Conservation (phyloP, 2,329 filamentous ascomycete species). For the Ceratocystis albifundus region DNA sequence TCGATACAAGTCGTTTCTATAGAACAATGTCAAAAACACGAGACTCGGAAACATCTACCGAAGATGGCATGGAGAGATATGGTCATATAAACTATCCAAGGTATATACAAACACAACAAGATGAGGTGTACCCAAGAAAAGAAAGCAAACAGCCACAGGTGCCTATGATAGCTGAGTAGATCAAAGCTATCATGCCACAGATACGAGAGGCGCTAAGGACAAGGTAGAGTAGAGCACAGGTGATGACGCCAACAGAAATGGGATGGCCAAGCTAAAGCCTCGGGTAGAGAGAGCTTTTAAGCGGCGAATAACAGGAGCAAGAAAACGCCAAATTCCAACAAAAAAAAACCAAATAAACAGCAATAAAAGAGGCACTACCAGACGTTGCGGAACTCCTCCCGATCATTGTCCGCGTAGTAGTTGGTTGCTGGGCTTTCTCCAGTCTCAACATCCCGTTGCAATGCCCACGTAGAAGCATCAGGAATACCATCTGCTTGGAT, state of each 20-base stretch:
- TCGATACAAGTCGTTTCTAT: slow-evolving; percentile 4
- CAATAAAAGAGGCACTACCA: slow-evolving; percentile 29
- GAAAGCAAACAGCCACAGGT: not conserved
- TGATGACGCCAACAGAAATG: not conserved
- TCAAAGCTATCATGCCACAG: not conserved
- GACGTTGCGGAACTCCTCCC: slow-evolving; percentile 39
- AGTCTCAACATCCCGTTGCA: not conserved
- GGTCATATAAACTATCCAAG: not conserved
- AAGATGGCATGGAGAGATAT: not conserved
- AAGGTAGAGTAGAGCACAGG: not conserved
- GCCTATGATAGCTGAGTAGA: not conserved
- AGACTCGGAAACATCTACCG: not conserved
- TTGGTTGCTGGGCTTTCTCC: not conserved
- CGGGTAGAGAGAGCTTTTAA: not conserved
- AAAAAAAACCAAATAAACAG: slow-evolving; percentile 1
- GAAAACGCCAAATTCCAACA: slow-evolving; percentile 12
- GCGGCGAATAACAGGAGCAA: not conserved
- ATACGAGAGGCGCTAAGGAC: too few species aligned
- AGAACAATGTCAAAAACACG: not conserved
- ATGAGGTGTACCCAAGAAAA: not conserved
- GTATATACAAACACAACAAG: not conserved
- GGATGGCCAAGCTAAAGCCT: not conserved
- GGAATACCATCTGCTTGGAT: slow-evolving; percentile 15
- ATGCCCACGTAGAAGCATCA: not conserved
- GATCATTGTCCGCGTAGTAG: slow-evolving; percentile 30